Evolutionary conservation across 331 rosid genomes (phyloP).

Genomic region (Cydonia oblonga): DNA sequence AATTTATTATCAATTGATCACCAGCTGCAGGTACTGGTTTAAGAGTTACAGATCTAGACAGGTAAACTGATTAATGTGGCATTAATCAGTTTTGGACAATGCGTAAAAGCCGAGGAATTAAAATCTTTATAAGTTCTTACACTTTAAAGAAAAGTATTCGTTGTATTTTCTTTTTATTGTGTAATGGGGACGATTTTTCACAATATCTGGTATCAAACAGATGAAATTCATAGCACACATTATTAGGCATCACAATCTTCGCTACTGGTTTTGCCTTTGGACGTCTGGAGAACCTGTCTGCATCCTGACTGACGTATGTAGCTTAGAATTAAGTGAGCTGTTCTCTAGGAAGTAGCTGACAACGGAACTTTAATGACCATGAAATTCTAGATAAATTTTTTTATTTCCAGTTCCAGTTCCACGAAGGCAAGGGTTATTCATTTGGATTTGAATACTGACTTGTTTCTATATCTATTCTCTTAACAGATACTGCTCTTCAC

Average conservation of each 20-base stretch:
- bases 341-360: background rate
- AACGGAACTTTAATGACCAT: background rate
- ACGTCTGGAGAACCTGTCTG: background rate
- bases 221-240: background rate
- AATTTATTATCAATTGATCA: background rate
- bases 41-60: background rate
- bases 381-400: background rate
- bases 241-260: background rate
- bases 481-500: conserved; percentile 76
- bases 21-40: background rate
- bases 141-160: too few species aligned
- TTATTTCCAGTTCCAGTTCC: background rate
- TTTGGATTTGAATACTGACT: background rate
- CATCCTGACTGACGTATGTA: background rate
- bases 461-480: conserved; percentile 7
- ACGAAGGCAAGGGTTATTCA: background rate
- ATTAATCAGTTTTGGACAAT: background rate
- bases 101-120: background rate
- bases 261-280: background rate
- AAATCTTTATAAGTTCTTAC: too few species aligned
- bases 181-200: background rate
- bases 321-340: background rate
- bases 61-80: background rate
- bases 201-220: background rate
- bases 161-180: background rate